These are phyloP conservation scores for Ophiostoma pallidulum DNA, from an alignment of 2,329 filamentous ascomycete species.

Conservation along the genomic window DNA sequence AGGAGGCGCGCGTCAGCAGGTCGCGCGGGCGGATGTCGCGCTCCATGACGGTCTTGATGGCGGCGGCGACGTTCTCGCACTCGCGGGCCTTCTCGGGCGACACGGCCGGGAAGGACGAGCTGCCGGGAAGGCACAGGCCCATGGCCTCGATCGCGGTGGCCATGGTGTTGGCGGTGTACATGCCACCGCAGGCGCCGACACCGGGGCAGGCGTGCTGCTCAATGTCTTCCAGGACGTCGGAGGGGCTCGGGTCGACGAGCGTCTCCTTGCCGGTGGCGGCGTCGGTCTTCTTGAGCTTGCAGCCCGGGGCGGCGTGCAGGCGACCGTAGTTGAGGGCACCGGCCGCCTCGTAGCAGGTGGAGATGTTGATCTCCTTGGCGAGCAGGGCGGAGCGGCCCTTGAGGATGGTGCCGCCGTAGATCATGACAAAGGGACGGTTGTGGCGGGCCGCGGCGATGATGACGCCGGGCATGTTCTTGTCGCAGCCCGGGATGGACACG, in stretches of 20 bases:
- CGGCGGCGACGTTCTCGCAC: conserved; percentile 70
- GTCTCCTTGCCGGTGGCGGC: conserved; percentile 38
- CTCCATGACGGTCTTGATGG: conserved; percentile 71
- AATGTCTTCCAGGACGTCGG: conserved; percentile 76
- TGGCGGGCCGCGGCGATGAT: conserved; percentile 85
- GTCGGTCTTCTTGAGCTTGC: conserved; percentile 3
- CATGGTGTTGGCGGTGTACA: conserved; percentile 96
- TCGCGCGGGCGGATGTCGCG: conserved; percentile 73
- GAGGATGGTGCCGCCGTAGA: conserved; percentile 86
- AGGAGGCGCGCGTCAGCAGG: conserved; percentile 67
- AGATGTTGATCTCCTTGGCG: conserved; percentile 75
- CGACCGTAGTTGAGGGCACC: conserved; percentile 74
- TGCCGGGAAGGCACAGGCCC: conserved; percentile 73
- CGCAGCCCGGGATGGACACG: conserved; percentile 85
- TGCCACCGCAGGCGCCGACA: conserved; percentile 63
- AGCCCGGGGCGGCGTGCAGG: conserved; percentile 52
- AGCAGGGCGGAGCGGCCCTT: conserved; percentile 75
- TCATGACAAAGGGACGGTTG: conserved; percentile 88
- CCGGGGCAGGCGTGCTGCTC: conserved; percentile 70
- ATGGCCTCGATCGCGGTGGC: conserved; percentile 84
- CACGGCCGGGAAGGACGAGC: conserved; percentile 71
- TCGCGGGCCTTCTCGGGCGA: conserved; percentile 80
- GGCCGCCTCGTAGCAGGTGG: conserved; percentile 77
- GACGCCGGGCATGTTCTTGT: conserved; percentile 96
- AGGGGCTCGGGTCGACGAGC: conserved; percentile 49